Percentiles rank a stretch among this genome's conserved stretches.
These are phyloP conservation scores for Penicillium chermesinum DNA, from an alignment of 495 filamentous ascomycete genomes.

Conservation along the genomic window DNA sequence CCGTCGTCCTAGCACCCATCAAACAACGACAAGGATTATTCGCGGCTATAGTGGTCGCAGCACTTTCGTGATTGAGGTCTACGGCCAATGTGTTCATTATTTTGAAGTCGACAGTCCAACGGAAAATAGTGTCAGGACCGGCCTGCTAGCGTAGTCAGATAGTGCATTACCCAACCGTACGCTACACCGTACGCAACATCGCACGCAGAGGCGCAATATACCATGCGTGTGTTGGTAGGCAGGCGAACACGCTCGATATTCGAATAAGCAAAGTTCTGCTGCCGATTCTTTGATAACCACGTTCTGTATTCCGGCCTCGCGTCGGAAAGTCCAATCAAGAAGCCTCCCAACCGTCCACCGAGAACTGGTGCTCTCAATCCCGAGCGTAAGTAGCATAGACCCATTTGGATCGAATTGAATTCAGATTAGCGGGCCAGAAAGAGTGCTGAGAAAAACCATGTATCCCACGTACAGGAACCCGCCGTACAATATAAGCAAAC, in stretches of 20 bases:
- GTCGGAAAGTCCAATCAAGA: slow-evolving; percentile 41
- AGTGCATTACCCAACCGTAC: slow-evolving; percentile 47
- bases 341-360: slow-evolving; percentile 31
- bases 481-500: slow-evolving; percentile 32
- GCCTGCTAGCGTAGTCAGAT: slow-evolving; percentile 30
- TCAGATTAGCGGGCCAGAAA: slow-evolving; percentile 33
- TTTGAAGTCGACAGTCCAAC: slow-evolving; percentile 29
- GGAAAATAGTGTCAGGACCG: slow-evolving; percentile 39
- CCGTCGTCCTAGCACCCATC: slow-evolving; percentile 39
- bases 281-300: slow-evolving; percentile 33
- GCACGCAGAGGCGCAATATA: slow-evolving; percentile 23
- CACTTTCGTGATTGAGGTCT: slow-evolving; percentile 35
- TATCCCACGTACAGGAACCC: slow-evolving; percentile 21
- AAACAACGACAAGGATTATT: slow-evolving; percentile 45
- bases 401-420: slow-evolving; percentile 39
- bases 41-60: slow-evolving; percentile 44
- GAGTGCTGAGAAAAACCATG: slow-evolving; percentile 23
- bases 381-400: slow-evolving; percentile 44
- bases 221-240: slow-evolving; percentile 29
- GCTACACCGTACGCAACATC: no score
- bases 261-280: slow-evolving; percentile 37
- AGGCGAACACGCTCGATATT: slow-evolving; percentile 36
- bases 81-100: slow-evolving; percentile 38
- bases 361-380: slow-evolving; percentile 33
- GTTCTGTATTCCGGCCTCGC: slow-evolving; percentile 26